phyloP scores from a whole-genome alignment of 768 basidiomycete species.

The Phlegmacium glaucopus region DNA sequence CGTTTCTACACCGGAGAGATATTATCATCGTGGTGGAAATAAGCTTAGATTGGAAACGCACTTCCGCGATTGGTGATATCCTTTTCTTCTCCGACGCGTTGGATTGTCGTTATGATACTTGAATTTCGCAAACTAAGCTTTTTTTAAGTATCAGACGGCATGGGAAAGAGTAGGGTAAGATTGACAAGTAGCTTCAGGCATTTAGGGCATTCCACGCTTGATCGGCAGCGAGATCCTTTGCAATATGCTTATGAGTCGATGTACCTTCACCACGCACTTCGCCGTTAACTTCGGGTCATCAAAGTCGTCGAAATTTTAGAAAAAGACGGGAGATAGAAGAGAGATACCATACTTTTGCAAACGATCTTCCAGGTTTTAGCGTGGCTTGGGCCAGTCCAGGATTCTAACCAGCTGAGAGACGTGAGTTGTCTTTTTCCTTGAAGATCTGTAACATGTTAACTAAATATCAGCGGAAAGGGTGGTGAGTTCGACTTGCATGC shows the following conservation, averaged over 20 bases:
- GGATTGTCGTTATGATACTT: neutral
- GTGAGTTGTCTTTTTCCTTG: constrained; percentile 40
- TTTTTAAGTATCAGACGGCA: neutral
- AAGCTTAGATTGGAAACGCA: no score
- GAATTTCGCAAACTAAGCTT: neutral
- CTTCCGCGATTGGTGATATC: neutral
- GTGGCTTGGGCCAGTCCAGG: constrained; percentile 39
- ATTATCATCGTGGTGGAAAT: no score
- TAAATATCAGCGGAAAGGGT: constrained; percentile 4
- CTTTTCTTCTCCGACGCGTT: neutral
- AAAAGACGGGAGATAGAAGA: neutral
- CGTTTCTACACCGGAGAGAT: no score
- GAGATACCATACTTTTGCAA: constrained; percentile 50
- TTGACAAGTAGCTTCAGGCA: constrained; percentile 3
- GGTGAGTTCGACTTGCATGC: constrained; percentile 24
- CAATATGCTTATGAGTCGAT: constrained; percentile 50
- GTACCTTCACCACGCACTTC: constrained; percentile 43
- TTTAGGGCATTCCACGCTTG: constrained; percentile 39
- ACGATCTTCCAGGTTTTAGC: constrained; percentile 50
- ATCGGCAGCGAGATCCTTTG: constrained; percentile 44
- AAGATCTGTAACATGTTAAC: constrained; percentile 40
- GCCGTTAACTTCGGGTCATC: constrained; percentile 44
- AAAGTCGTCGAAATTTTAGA: neutral
- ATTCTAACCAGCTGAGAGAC: constrained; percentile 55
- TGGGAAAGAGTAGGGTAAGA: constrained; percentile 1